Percentiles rank a stretch among this genome's conserved stretches.
These are phyloP conservation scores for Microdochium paspali DNA, from an alignment of 2,329 filamentous ascomycete species.

Conservation along the genomic window DNA sequence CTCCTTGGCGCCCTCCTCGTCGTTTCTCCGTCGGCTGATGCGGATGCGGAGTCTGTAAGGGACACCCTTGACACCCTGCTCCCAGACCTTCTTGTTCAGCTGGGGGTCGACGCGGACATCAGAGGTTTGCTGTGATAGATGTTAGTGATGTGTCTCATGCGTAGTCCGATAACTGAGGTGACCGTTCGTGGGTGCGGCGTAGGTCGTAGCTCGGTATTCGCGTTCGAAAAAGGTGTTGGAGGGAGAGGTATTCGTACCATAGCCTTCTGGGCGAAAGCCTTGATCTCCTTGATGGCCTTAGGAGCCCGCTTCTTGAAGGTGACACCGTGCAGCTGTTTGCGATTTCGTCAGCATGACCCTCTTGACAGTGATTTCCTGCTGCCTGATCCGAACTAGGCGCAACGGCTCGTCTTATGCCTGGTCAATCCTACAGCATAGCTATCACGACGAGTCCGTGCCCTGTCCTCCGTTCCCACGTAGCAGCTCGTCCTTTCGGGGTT, in stretches of 20 bases:
- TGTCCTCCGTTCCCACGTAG: not conserved
- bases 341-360: slow-evolving; percentile 12
- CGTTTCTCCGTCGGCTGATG: slow-evolving; percentile 99
- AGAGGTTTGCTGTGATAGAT: slow-evolving; percentile 74
- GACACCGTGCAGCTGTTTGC: slow-evolving; percentile 78
- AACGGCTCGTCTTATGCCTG: no score
- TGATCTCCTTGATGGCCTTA: slow-evolving; percentile 99
- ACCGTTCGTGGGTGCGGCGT: slow-evolving; percentile 1
- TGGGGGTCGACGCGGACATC: slow-evolving; percentile 98
- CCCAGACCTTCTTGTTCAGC: slow-evolving; percentile 99
- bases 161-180: no score
- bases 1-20: slow-evolving; percentile 99
- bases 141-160: not conserved
- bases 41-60: slow-evolving; percentile 95
- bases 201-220: slow-evolving; percentile 4
- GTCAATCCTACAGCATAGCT: no score
- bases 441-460: not conserved
- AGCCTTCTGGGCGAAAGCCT: slow-evolving; percentile 80
- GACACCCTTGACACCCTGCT: slow-evolving; percentile 97
- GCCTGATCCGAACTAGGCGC: not conserved
- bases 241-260: slow-evolving; percentile 64
- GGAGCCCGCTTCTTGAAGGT: slow-evolving; percentile 99
- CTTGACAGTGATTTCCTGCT: not conserved
- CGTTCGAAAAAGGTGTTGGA: slow-evolving; percentile 2
- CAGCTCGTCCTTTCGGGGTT: not conserved